Percentiles rank a stretch among this genome's conserved stretches.
These are phyloP conservation scores for Xerocomus potaroensis DNA, from an alignment of 768 basidiomycete species.

Conservation along the genomic window DNA sequence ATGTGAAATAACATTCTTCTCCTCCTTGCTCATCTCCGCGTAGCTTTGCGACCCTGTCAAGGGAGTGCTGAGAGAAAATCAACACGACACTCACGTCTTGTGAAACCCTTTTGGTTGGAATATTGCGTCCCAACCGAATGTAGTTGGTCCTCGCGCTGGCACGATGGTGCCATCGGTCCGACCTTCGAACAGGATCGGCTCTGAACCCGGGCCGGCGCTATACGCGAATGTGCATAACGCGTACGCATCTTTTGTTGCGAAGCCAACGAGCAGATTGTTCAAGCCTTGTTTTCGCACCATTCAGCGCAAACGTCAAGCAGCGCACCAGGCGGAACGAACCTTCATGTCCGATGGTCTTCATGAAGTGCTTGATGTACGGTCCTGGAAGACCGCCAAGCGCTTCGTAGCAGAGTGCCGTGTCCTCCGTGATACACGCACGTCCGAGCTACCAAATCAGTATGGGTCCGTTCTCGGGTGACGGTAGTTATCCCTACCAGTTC, in stretches of 20 bases:
- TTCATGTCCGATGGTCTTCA: conserved; percentile 77
- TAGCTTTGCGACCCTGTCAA: conserved; percentile 48
- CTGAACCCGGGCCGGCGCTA: conserved; percentile 72
- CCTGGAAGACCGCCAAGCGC: conserved; percentile 91
- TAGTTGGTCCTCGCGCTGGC: conserved; percentile 66
- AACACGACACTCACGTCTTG: conserved; percentile 55
- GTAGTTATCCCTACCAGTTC: conserved; percentile 53
- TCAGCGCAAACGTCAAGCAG: neutral
- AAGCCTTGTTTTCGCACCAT: conserved; percentile 45
- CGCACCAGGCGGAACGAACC: conserved; percentile 42
- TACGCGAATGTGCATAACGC: conserved; percentile 98
- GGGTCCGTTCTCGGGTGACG: neutral
- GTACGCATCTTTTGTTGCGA: conserved; percentile 73
- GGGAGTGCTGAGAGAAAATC: neutral
- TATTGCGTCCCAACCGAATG: conserved; percentile 90
- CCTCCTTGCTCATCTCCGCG: conserved; percentile 60
- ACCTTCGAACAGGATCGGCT: conserved; percentile 84
- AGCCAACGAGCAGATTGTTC: conserved; percentile 75
- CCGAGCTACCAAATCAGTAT: conserved; percentile 34
- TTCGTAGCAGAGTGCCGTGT: conserved; percentile 89
- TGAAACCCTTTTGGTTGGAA: conserved; percentile 76
- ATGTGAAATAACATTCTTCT: conserved; percentile 66
- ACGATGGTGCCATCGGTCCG: conserved; percentile 89
- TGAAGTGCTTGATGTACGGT: conserved; percentile 95
- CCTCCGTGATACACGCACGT: conserved; percentile 74